These are phyloP conservation scores for Sanguinoderma infundibulare DNA, from an alignment of 1,284 basidiomycete species.

Conservation along the genomic window DNA sequence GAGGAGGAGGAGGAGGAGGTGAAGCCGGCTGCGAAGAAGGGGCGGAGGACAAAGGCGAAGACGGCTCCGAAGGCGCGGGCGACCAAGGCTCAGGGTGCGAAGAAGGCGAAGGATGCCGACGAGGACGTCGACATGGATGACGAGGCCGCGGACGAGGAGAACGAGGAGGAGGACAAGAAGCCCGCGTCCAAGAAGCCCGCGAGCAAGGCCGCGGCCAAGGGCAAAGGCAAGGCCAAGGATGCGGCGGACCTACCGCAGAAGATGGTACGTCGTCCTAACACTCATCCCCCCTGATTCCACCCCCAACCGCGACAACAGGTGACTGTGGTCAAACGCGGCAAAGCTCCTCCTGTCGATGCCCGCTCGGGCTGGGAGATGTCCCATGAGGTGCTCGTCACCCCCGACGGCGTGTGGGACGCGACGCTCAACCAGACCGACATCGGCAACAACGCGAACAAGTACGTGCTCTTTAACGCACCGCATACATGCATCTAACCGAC, in stretches of 20 bases:
- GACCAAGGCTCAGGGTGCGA: no score
- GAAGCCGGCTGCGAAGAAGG: background rate
- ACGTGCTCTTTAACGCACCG: conserved; percentile 6
- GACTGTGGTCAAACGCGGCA: conserved; percentile 59
- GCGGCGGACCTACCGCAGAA: conserved; percentile 38
- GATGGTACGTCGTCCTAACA: conserved; percentile 41
- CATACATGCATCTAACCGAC: background rate
- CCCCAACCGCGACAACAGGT: conserved; percentile 41
- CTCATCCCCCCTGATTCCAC: conserved; percentile 2
- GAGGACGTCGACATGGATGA: conserved; percentile 24
- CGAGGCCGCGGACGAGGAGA: conserved; percentile 24
- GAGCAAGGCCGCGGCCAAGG: conserved; percentile 3
- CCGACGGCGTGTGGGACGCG: conserved; percentile 63
- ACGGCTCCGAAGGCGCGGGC: no score
- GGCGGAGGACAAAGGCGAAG: no score
- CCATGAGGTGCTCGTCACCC: conserved; percentile 58
- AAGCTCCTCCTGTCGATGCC: conserved; percentile 61
- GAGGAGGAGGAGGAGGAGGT: conserved; percentile 20
- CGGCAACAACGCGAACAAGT: conserved; percentile 68
- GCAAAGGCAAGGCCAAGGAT: conserved; percentile 12
- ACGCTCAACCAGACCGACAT: conserved; percentile 74
- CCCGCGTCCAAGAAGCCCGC: conserved; percentile 14
- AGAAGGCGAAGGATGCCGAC: conserved; percentile 26
- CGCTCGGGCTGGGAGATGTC: conserved; percentile 52
- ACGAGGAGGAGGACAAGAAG: conserved; percentile 23